Base-by-base conservation (phyloP, 1,284 basidiomycete species). In the Kalmanozyma brasiliensis region DNA sequence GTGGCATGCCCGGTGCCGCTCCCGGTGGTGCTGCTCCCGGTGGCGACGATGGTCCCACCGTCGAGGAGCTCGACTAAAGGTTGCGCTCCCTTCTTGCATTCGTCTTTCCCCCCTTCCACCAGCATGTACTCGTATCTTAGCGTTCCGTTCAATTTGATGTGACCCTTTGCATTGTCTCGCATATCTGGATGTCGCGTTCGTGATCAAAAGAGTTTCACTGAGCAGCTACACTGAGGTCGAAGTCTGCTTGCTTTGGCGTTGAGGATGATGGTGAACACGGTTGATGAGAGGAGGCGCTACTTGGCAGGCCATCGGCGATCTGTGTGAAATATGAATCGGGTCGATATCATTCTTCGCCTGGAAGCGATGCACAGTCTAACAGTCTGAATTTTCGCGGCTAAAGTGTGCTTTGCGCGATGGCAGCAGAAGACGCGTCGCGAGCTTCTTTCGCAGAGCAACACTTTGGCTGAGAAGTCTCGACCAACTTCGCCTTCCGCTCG, bases 51-150 rank as follows among this genome's bases (percentile, higher is more conserved):
- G 92, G 90, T 40, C 92, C 92, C 46, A 90, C 89, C 66, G 92
- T 94, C 55, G 92, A 94, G 86, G 91, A 93, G 85, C 91, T 93
- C 77, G 86, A 86, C 80, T 87, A 86, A 81, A 56, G 17, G 55
- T 29, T 36, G 10, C 24, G 43, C 43, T 26, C n/a, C 13, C n/a
- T 65, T 53, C 41, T 47, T 41, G 49, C 48, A 59, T 60, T 59
- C 51, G 47, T n/a, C n/a, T n/a, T 59, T 64, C 49, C 47, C 48
- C 26, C 22, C 47, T 34, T 16, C 56, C 56, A 65, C 33, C 44
- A 46, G 62, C 62, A 59, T 65, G 62, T 65, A 65, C 62, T 65
- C 62, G 33, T 56, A 56, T 55, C 52, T 42, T 65, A 45, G 55
- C 46, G 52, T 65, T 55, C 52, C 52, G 52, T 65, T 65, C 62